These are phyloP conservation scores for Talaromyces piceae DNA, from an alignment of 2,329 filamentous ascomycete species.

Conservation along the genomic window DNA sequence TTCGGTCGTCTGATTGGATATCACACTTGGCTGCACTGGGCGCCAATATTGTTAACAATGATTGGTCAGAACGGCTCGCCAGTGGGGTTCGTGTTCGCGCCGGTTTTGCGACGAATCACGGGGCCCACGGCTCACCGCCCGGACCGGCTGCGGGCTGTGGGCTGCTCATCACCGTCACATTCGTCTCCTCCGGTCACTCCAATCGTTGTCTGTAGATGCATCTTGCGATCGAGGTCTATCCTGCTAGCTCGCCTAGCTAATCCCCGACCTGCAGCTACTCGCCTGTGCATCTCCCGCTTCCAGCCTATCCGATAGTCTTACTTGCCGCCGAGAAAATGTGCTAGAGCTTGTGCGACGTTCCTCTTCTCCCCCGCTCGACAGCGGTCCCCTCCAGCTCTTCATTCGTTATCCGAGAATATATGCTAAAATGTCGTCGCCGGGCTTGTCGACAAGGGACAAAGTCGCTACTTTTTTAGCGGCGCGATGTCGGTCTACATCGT, in stretches of 20 bases:
- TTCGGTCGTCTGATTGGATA: background rate
- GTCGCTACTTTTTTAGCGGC: background rate
- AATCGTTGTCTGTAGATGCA: background rate
- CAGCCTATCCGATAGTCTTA: constrained; percentile 9
- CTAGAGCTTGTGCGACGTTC: background rate
- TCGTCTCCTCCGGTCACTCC: background rate
- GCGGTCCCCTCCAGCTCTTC: background rate
- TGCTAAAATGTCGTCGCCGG: background rate
- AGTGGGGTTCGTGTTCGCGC: background rate
- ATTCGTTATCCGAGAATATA: constrained; percentile 3
- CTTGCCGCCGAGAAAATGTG: constrained; percentile 7
- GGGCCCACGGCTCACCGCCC: background rate
- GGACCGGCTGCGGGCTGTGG: background rate
- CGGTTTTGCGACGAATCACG: constrained; percentile 6
- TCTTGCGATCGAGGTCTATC: background rate
- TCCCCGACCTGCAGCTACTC: background rate
- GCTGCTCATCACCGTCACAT: constrained; percentile 10
- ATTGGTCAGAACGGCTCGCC: background rate
- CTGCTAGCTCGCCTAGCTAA: background rate
- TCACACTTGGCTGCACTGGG: background rate
- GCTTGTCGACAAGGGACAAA: background rate
- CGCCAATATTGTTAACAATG: background rate
- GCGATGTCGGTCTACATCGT: background rate
- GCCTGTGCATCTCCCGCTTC: background rate
- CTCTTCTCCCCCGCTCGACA: background rate